Evolutionary conservation across 139 green algal genomes (phyloP).

Genomic region (Haematococcus sp.): DNA sequence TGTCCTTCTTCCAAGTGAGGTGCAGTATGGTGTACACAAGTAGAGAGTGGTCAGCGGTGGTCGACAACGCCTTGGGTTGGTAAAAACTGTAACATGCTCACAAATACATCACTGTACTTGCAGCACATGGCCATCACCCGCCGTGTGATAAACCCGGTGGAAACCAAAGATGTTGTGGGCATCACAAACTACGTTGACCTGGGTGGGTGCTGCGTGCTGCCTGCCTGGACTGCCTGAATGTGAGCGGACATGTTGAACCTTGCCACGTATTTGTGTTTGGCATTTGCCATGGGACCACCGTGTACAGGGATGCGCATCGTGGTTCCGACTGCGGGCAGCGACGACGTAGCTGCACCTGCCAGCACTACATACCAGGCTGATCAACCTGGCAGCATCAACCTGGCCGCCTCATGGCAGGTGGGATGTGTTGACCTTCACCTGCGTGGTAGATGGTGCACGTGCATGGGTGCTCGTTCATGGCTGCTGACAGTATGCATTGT

Average conservation of each 20-base stretch:
- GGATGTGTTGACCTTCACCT: not conserved
- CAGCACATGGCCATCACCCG: conserved; percentile 58
- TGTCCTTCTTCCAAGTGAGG: conserved; percentile 4
- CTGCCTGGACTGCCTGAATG: too few species aligned
- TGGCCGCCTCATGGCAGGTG: conserved; percentile 57
- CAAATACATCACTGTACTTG: too few species aligned
- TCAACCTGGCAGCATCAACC: conserved; percentile 15
- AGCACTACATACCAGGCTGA: not conserved
- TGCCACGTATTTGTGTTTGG: too few species aligned
- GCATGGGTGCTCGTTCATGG: too few species aligned
- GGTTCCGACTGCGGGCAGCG: too few species aligned
- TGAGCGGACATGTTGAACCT: too few species aligned
- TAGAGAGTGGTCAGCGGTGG: too few species aligned
- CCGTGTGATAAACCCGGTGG: conserved; percentile 72
- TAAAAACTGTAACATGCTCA: too few species aligned
- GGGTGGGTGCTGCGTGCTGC: conserved; percentile 22
- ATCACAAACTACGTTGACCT: conserved; percentile 87
- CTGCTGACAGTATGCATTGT: too few species aligned
- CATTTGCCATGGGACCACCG: not conserved
- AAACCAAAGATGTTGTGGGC: conserved; percentile 68
- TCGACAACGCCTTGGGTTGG: too few species aligned
- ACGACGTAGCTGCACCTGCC: too few species aligned
- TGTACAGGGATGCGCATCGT: not conserved
- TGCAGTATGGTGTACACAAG: too few species aligned
- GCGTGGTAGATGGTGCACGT: not conserved